A percentile compares a stretch with the other conserved stretches of the same genome.
These are phyloP conservation scores for Boletus mariae DNA, from an alignment of 1,284 basidiomycete genomes.

Conservation along the genomic window DNA sequence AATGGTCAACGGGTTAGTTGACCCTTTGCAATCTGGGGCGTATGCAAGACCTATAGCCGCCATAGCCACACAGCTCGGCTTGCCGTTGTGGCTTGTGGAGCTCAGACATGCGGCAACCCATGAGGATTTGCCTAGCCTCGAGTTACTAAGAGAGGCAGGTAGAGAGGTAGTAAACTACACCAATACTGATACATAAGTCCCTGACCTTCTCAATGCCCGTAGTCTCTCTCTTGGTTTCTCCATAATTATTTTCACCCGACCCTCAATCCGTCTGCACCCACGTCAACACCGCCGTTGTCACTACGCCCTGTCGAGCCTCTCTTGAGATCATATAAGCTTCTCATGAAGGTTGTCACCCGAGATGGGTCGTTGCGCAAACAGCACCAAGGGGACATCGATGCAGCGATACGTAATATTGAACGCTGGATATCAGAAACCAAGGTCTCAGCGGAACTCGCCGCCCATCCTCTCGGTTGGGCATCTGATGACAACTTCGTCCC, in stretches of 20 bases:
- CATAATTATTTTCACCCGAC: slow-evolving; percentile 77
- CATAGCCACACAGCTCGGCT: slow-evolving; percentile 81
- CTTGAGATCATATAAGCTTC: slow-evolving; percentile 64
- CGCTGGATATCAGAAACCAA: slow-evolving; percentile 74
- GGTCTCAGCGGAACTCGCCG: slow-evolving; percentile 49
- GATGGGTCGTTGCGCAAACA: slow-evolving; percentile 58
- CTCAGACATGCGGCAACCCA: slow-evolving; percentile 94
- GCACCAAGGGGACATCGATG: slow-evolving; percentile 48
- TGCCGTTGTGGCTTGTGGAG: slow-evolving; percentile 92
- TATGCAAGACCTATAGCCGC: slow-evolving; percentile 89
- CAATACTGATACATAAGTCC: not conserved
- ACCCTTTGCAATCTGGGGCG: slow-evolving; percentile 84
- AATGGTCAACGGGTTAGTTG: slow-evolving; percentile 93
- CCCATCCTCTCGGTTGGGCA: slow-evolving; percentile 48
- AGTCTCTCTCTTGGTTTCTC: slow-evolving; percentile 79
- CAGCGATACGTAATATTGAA: slow-evolving; percentile 54
- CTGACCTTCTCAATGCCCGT: slow-evolving; percentile 11
- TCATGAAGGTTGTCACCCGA: slow-evolving; percentile 57
- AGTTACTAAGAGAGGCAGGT: slow-evolving; percentile 74
- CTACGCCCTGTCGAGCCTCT: slow-evolving; percentile 55
- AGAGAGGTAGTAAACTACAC: slow-evolving; percentile 48
- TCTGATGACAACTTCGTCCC: slow-evolving; percentile 31
- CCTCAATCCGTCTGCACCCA: slow-evolving; percentile 52
- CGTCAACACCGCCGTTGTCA: slow-evolving; percentile 28
- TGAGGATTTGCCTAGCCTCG: slow-evolving; percentile 88